These are phyloP conservation scores for Lachnum nothofagi DNA, from an alignment of 2,329 filamentous ascomycete species.

Conservation along the genomic window DNA sequence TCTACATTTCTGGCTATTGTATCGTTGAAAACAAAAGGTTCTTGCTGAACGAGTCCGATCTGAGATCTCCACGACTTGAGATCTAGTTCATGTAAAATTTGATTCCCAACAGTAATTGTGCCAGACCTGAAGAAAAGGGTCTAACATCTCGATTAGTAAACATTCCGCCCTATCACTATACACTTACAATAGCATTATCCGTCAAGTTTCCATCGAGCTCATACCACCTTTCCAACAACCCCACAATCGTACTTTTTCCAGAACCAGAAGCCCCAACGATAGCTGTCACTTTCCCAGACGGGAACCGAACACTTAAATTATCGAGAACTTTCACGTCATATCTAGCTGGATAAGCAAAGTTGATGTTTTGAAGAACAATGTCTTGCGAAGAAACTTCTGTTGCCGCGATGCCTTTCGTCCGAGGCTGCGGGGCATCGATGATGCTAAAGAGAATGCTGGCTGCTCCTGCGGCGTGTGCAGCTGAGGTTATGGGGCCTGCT, in stretches of 20 bases:
- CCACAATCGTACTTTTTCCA: conserved; percentile 39
- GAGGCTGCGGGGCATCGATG: conserved; percentile 34
- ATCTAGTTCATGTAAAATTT: conserved; percentile 34
- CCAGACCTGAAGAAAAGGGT: conserved; percentile 24
- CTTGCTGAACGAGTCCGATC: conserved; percentile 62
- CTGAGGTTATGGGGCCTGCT: conserved; percentile 49
- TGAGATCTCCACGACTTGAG: conserved; percentile 54
- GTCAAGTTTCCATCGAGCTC: conserved; percentile 19
- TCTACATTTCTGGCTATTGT: conserved; percentile 58
- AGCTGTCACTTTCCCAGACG: conserved; percentile 37
- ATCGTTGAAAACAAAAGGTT: conserved; percentile 61
- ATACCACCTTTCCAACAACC: conserved; percentile 41
- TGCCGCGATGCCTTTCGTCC: conserved; percentile 36
- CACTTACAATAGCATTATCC: conserved; percentile 24
- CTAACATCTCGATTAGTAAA: conserved; percentile 5
- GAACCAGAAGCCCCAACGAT: conserved; percentile 41
- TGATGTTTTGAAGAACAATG: conserved; percentile 31
- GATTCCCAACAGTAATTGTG: conserved; percentile 16
- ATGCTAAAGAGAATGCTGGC: conserved; percentile 34
- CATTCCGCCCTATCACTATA: too few relatives aligned
- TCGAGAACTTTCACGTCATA: conserved; percentile 32
- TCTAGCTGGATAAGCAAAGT: conserved; percentile 34
- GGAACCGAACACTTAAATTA: conserved; percentile 30
- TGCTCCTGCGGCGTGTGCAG: conserved; percentile 33
- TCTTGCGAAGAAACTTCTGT: conserved; percentile 44